These are phyloP conservation scores for Aspergillus fischeri DNA, from an alignment of 2,329 filamentous ascomycete species.

Conservation along the genomic window DNA sequence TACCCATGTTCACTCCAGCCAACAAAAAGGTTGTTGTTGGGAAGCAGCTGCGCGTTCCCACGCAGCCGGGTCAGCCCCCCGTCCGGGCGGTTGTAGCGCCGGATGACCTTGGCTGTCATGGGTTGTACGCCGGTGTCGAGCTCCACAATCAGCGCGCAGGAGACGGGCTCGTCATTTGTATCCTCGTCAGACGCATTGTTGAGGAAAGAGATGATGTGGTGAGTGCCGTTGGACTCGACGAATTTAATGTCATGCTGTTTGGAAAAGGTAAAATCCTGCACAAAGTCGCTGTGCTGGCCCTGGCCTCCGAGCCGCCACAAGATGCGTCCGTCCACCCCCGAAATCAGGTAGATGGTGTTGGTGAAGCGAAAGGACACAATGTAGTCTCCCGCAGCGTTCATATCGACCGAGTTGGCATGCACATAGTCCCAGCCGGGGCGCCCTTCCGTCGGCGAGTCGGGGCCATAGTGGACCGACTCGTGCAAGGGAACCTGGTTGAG, in stretches of 20 bases:
- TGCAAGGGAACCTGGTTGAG: slow-evolving; percentile 24
- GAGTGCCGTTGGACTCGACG: slow-evolving; percentile 24
- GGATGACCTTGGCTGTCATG: slow-evolving; percentile 25
- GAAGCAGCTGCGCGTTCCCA: slow-evolving; percentile 32
- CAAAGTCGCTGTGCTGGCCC: slow-evolving; percentile 26
- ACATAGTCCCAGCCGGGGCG: slow-evolving; percentile 32
- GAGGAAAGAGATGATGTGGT: slow-evolving; percentile 29
- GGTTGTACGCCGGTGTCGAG: slow-evolving; percentile 23
- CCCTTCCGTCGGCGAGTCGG: slow-evolving; percentile 2
- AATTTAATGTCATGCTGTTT: slow-evolving; percentile 37
- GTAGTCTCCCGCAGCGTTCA: slow-evolving; percentile 35
- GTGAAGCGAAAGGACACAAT: slow-evolving; percentile 37
- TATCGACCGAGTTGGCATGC: slow-evolving; percentile 40
- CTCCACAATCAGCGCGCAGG: slow-evolving; percentile 26
- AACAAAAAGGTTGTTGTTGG: slow-evolving; percentile 33
- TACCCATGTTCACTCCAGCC: slow-evolving; percentile 35
- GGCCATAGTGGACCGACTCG: slow-evolving; percentile 13
- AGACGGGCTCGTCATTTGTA: slow-evolving; percentile 21
- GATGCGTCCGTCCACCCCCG: slow-evolving; percentile 29
- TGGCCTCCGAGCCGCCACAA: slow-evolving; percentile 37
- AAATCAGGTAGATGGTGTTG: slow-evolving; percentile 36
- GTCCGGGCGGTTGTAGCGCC: slow-evolving; percentile 31
- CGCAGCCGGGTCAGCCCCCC: slow-evolving; percentile 26
- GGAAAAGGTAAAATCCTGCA: slow-evolving; percentile 31
- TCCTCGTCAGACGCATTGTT: slow-evolving; percentile 33